phyloP scores from a whole-genome alignment of 2,329 filamentous ascomycete genomes.

The Nemania sp. region DNA sequence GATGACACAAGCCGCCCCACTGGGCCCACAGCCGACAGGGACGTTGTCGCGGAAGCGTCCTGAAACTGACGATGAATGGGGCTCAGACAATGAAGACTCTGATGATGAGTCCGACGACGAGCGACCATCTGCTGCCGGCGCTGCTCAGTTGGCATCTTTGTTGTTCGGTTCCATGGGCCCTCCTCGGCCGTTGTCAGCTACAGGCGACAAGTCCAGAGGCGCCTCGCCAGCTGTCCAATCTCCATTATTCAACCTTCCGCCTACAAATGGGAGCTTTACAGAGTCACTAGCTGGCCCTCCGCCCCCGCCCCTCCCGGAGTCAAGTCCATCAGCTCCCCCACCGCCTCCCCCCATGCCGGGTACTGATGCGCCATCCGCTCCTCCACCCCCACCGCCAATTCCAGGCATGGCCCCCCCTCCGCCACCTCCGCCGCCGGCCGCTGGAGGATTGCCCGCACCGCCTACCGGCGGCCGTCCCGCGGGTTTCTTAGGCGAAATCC shows the following conservation, averaged over 20 bases:
- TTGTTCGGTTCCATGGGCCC: constrained; percentile 97
- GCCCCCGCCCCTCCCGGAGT: constrained; percentile 45
- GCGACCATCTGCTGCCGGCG: constrained; percentile 77
- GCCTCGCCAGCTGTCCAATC: constrained; percentile 47
- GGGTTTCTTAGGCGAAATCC: constrained; percentile 80
- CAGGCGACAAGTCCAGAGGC: constrained; percentile 67
- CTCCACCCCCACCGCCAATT: constrained; percentile 51
- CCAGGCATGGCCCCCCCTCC: constrained; percentile 48
- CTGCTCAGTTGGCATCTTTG: constrained; percentile 90
- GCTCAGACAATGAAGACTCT: constrained; percentile 68
- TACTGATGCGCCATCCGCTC: constrained; percentile 46
- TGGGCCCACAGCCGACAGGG: constrained; percentile 53
- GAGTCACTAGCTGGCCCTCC: constrained; percentile 41
- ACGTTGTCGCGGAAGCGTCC: constrained; percentile 59
- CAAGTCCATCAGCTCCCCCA: constrained; percentile 44
- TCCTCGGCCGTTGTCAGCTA: constrained; percentile 82
- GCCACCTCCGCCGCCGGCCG: constrained; percentile 50
- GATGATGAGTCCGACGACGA: constrained; percentile 79
- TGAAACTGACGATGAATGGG: constrained; percentile 75
- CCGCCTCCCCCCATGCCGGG: constrained; percentile 44
- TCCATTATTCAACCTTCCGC: constrained; percentile 42
- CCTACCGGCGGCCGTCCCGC: constrained; percentile 56
- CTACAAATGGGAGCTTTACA: constrained; percentile 41
- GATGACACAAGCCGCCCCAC: constrained; percentile 63
- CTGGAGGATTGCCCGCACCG: constrained; percentile 51